Evolutionary conservation across 2,329 filamentous ascomycete genomes (phyloP).

Genomic region (Parascedosporium putredinis): DNA sequence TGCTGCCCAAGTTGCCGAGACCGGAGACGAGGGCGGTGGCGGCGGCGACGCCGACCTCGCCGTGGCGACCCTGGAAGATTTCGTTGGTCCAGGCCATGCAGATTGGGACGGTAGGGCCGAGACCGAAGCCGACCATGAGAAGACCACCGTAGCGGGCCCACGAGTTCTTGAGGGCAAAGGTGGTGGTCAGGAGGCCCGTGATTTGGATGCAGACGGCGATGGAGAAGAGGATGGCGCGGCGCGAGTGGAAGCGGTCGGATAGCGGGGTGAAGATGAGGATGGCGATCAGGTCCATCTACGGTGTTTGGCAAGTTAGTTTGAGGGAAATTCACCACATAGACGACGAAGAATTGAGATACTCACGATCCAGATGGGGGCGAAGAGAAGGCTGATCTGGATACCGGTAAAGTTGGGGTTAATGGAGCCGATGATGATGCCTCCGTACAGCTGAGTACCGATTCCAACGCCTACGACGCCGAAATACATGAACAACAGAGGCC

Average conservation of each 20-base stretch:
- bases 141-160: slow-evolving; percentile 85
- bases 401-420: slow-evolving; percentile 65
- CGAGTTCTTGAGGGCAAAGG: slow-evolving; percentile 57
- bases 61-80: slow-evolving; percentile 80
- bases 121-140: slow-evolving; percentile 81
- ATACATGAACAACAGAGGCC: slow-evolving; percentile 83
- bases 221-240: slow-evolving; percentile 74
- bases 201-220: slow-evolving; percentile 70
- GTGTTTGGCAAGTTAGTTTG: too few relatives aligned
- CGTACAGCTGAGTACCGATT: slow-evolving; percentile 82
- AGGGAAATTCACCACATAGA: background rate
- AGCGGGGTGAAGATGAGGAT: slow-evolving; percentile 79
- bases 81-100: slow-evolving; percentile 92
- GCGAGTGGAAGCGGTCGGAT: slow-evolving; percentile 74
- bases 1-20: slow-evolving; percentile 75
- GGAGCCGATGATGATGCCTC: slow-evolving; percentile 71
- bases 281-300: slow-evolving; percentile 78
- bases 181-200: slow-evolving; percentile 66
- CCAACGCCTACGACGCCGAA: slow-evolving; percentile 90
- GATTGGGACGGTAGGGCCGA: slow-evolving; percentile 83
- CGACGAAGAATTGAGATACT: slow-evolving; percentile 18
- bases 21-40: slow-evolving; percentile 79
- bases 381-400: slow-evolving; percentile 69
- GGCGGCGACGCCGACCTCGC: slow-evolving; percentile 82
- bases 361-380: slow-evolving; percentile 87